Evolutionary conservation across 352 stramenopile species (phyloP), one percentile per base, ranked within the genome.

Genomic region (Globisporangium barbulae): DNA sequence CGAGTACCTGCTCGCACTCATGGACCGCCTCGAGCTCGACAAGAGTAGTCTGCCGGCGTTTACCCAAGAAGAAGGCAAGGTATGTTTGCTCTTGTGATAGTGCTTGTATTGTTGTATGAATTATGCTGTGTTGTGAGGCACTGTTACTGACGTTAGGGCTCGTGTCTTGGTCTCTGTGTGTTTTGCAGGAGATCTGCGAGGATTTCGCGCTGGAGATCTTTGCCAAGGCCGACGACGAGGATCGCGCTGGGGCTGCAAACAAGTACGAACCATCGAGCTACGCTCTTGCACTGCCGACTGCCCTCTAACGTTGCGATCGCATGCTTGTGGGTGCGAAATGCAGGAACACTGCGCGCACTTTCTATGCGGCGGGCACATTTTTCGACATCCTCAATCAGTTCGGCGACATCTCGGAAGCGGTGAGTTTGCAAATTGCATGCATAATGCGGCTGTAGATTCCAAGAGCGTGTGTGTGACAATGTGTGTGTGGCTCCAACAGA

Each of bases 361-460:
- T 98, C 79, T 98, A 99, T 81, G 96, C 95, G 0, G 96, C 96
- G 2, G 94, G 91, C 39, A 97, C 81, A 12, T 98, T 99, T 74
- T 98, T 98, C 59, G 96, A 99, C 72, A 97, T 98, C 56, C 75
- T 99, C 53, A 88, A 94, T 59, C 96, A 98, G 75, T 99, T 99
- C 78, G 90, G 95, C 39, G 71, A 90, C 3, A 77, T 89, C 37
- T 83, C 81, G 10, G 84, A 97, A 44, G 78, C 94, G 64, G 84
- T 93, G 59, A 56, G 81, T 54, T 28, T 13, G 19, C 45, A 41
- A 15, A 41, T 47, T 31, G 9, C 37, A 72, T 63, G 45, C 7
- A 13, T 25, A 13, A 35, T 45, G 30, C 22, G 37, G 13, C 21
- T 41, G 21, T 21, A 21, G 21, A 9, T 19, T 61, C 19, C 9